A percentile compares a stretch with the other conserved stretches of the same genome.
Conservation (phyloP, 805 yeast genomes). For the Candida loeiensis region DNA sequence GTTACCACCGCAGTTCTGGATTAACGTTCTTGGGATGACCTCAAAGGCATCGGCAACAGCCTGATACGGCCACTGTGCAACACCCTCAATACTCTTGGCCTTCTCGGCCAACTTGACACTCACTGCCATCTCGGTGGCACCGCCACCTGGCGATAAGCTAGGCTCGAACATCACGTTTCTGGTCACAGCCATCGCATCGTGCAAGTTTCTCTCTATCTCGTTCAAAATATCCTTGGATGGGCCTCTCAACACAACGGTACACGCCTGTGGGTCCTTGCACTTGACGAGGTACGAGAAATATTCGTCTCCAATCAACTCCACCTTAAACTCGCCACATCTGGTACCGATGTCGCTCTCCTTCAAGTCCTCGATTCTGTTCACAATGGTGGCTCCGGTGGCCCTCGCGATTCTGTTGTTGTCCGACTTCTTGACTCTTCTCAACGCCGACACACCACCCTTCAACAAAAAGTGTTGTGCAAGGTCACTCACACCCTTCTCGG, state of each 20-base stretch:
- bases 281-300: slow-evolving; percentile 82
- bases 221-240: slow-evolving; percentile 95
- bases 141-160: slow-evolving; percentile 95
- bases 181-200: slow-evolving; percentile 98
- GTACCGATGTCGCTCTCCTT: slow-evolving; percentile 88
- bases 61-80: slow-evolving; percentile 97
- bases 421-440: slow-evolving; percentile 91
- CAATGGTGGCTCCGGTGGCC: slow-evolving; percentile 97
- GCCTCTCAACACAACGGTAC: slow-evolving; percentile 90
- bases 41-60: slow-evolving; percentile 99
- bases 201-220: slow-evolving; percentile 94
- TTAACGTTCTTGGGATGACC: slow-evolving; percentile 94
- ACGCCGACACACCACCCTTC: slow-evolving; percentile 88
- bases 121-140: slow-evolving; percentile 99
- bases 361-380: slow-evolving; percentile 91
- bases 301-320: slow-evolving; percentile 95
- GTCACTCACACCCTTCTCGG: slow-evolving; percentile 98
- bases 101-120: slow-evolving; percentile 82
- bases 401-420: slow-evolving; percentile 96
- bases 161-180: slow-evolving; percentile 95
- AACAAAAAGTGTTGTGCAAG: slow-evolving; percentile 94
- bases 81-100: slow-evolving; percentile 90
- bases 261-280: slow-evolving; percentile 85
- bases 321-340: slow-evolving; percentile 85
- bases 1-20: slow-evolving; percentile 97